Evolutionary conservation across 768 basidiomycete genomes (phyloP), one percentile per base, ranked within the genome.

Genomic region (Termitomyces sp.): DNA sequence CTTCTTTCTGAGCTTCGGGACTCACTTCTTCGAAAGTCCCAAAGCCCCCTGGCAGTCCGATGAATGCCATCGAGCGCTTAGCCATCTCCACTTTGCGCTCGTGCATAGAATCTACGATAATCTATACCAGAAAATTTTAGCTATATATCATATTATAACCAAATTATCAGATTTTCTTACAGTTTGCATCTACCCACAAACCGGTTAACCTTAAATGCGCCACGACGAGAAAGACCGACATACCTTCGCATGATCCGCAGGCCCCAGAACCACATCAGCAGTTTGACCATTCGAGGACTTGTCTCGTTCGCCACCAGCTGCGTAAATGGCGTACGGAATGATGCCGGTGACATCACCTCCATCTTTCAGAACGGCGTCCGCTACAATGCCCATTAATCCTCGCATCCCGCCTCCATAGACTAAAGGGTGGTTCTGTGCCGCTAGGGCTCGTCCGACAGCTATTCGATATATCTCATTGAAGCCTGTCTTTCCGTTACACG

Each of bases 1-100:
- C 13, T 12, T 18, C 27, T 30, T 46, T 26, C 0, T 2, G 12
- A 46, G 34, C 20, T n/a, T 12, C 13, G 47, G 8, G 22, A 55
- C 69, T 59, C 32, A 88, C 91, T 82, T 98, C 96, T 73, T 99
- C 97, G 62, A 93, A 92, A 0, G 95, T 98, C 10, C 96, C 96
- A 67, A 86, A 97, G 0, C 96, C 96, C 20, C 96, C 96, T 1
- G 96, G 95, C 20, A 99, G 76, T 12, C 87, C 92, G 47, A 98
- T 75, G 65, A 99, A 99, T 0, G 86, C 95, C 18, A 82, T 79
- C 0, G 83, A 84, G 9, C 89, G 77, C 62, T 82, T 82, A 0
- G 95, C 94, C 95, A 98, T 97, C 69, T 90, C 86, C 9, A 89
- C 79, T 68, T 98, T 98, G 14, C 95, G 85, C 65, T 95, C 86